These are phyloP conservation scores for Luzula sylvatica DNA, from an alignment of 176 grass and related monocot species.

Conservation along the genomic window DNA sequence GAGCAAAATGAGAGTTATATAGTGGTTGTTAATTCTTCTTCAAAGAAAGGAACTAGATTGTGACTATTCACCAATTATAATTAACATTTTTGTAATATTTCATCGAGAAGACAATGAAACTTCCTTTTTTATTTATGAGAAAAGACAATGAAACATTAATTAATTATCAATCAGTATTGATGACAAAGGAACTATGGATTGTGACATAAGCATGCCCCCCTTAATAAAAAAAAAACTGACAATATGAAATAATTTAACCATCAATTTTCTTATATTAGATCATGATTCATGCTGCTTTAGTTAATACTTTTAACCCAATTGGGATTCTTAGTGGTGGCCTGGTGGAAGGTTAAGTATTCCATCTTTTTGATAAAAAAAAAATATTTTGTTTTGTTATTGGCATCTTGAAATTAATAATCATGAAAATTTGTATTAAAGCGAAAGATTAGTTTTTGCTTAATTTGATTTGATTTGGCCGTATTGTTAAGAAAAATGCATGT, in stretches of 20 bases:
- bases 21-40: conserved; percentile 2
- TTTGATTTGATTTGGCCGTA: not conserved
- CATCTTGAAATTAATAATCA: not conserved
- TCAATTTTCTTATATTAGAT: not conserved
- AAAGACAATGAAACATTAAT: not conserved
- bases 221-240: not conserved
- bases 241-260: not conserved
- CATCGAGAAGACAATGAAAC: not conserved
- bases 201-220: not conserved
- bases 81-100: not conserved
- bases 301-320: not conserved
- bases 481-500: conserved; percentile 1
- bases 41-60: conserved; percentile 10
- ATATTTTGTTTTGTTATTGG: not conserved
- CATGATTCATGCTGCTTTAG: not conserved
- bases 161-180: not conserved
- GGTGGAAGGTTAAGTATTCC: not conserved
- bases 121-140: not conserved
- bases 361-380: too few relatives aligned
- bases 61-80: conserved; percentile 13
- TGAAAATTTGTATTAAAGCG: not conserved
- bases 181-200: conserved; percentile 10
- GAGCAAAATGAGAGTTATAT: conserved; percentile 1
- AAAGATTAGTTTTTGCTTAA: conserved; percentile 11
- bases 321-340: not conserved